phyloP scores from a whole-genome alignment of 371 early-diverging fungal genomes.

The Apophysomyces trapeziformis region DNA sequence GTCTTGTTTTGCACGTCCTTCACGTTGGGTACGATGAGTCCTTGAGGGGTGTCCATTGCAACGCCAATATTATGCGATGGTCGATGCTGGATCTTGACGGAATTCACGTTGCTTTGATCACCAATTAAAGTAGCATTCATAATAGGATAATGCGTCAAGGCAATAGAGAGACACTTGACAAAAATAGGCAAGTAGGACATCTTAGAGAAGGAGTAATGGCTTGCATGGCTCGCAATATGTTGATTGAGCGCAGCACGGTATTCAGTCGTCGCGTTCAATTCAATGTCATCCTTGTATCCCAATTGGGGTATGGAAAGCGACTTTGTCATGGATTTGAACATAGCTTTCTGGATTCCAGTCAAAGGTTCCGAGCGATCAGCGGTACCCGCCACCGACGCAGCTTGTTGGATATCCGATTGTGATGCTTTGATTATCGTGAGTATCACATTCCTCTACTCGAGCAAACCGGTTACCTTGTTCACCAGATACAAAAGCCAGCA shows the following conservation, averaged over 20 bases:
- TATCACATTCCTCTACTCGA: not conserved
- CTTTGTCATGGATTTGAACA: constrained; percentile 93
- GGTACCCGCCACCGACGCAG: not conserved
- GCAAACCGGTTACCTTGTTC: constrained; percentile 14
- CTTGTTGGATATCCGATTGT: not conserved
- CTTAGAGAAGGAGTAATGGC: constrained; percentile 61
- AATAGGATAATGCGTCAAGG: constrained; percentile 79
- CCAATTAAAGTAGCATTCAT: constrained; percentile 73
- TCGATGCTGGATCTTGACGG: constrained; percentile 64
- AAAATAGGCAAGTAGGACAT: constrained; percentile 93
- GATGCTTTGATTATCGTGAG: not conserved
- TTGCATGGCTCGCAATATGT: constrained; percentile 36
- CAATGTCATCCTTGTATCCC: constrained; percentile 89
- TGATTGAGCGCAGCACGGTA: constrained; percentile 71
- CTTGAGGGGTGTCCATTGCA: constrained; percentile 95
- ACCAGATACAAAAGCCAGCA: constrained; percentile 60
- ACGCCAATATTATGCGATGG: constrained; percentile 87
- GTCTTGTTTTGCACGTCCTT: constrained; percentile 85
- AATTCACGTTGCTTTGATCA: constrained; percentile 39
- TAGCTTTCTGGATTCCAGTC: constrained; percentile 85
- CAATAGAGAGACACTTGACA: constrained; percentile 86
- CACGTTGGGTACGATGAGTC: constrained; percentile 91
- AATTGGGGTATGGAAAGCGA: constrained; percentile 93
- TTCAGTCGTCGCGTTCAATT: constrained; percentile 65
- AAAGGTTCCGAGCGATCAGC: constrained; percentile 52